Evolutionary conservation across 768 basidiomycete species (phyloP).

Genomic region (Pulveroboletus frians): DNA sequence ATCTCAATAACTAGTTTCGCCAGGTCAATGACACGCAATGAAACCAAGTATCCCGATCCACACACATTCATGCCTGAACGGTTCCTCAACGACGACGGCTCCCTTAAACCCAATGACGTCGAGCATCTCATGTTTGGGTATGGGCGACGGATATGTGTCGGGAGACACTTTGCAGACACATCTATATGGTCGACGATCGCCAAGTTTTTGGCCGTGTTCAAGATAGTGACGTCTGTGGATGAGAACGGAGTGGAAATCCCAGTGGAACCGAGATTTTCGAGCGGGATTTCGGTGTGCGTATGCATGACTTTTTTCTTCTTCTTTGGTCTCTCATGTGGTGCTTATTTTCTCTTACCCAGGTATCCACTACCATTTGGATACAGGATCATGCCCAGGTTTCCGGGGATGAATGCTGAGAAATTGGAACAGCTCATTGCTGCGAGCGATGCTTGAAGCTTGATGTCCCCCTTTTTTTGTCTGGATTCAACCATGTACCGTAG

Average conservation of each 20-base stretch:
- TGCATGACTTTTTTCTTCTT: too few species aligned
- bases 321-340: not conserved
- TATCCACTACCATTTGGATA: not conserved
- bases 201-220: constrained; percentile 10
- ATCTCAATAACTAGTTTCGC: not conserved
- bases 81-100: constrained; percentile 29
- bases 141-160: constrained; percentile 22
- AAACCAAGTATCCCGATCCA: constrained; percentile 32
- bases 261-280: constrained; percentile 2
- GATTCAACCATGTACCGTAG: not conserved
- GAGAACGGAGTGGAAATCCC: constrained; percentile 6
- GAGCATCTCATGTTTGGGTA: constrained; percentile 19
- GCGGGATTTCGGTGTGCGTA: constrained; percentile 2
- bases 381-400: constrained; percentile 2
- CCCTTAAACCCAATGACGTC: constrained; percentile 3
- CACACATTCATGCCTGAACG: constrained; percentile 35
- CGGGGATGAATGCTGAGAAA: not conserved
- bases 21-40: constrained; percentile 18
- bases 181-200: constrained; percentile 11
- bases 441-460: not conserved
- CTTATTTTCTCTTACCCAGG: not conserved
- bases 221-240: constrained; percentile 6
- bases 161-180: constrained; percentile 17
- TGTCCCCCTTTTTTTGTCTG: too few species aligned
- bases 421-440: constrained; percentile 1